phyloP scores from a whole-genome alignment of 371 early-diverging fungal genomes.

The Cokeromyces recurvatus region DNA sequence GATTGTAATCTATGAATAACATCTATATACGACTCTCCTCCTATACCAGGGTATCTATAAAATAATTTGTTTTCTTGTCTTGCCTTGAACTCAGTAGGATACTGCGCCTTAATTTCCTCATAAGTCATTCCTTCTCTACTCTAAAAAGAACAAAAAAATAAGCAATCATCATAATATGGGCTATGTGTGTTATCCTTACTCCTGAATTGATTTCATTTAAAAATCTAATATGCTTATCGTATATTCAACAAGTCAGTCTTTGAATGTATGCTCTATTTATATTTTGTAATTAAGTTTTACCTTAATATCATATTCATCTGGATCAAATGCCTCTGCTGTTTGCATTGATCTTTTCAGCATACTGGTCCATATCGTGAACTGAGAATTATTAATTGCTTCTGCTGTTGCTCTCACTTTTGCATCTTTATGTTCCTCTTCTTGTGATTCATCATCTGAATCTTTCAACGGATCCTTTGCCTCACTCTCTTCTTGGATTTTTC shows the following conservation, averaged over 20 bases:
- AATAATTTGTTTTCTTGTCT: constrained; percentile 69
- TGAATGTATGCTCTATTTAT: too few relatives aligned
- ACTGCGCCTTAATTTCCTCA: constrained; percentile 59
- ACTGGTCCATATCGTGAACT: constrained; percentile 72
- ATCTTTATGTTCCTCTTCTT: neutral
- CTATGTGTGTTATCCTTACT: constrained; percentile 26
- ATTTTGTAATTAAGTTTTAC: too few relatives aligned
- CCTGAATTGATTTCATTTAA: constrained; percentile 88
- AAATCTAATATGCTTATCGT: constrained; percentile 51
- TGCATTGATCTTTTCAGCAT: constrained; percentile 69
- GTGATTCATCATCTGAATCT: constrained; percentile 25
- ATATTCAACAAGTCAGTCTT: neutral
- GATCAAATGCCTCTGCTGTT: constrained; percentile 66
- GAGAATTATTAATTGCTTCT: constrained; percentile 31
- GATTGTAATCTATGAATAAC: constrained; percentile 82
- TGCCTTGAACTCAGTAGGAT: constrained; percentile 64
- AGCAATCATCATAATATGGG: neutral
- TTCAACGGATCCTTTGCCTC: constrained; percentile 24
- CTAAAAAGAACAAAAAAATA: constrained; percentile 14
- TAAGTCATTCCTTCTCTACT: constrained; percentile 52
- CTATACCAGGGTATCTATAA: constrained; percentile 83
- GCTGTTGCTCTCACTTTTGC: constrained; percentile 20
- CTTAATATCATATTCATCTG: constrained; percentile 65
- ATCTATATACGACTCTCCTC: constrained; percentile 82
- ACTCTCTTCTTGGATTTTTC: constrained; percentile 27